Evolutionary conservation across 306 rosid species (phyloP).

Genomic region (Rubus idaeus): DNA sequence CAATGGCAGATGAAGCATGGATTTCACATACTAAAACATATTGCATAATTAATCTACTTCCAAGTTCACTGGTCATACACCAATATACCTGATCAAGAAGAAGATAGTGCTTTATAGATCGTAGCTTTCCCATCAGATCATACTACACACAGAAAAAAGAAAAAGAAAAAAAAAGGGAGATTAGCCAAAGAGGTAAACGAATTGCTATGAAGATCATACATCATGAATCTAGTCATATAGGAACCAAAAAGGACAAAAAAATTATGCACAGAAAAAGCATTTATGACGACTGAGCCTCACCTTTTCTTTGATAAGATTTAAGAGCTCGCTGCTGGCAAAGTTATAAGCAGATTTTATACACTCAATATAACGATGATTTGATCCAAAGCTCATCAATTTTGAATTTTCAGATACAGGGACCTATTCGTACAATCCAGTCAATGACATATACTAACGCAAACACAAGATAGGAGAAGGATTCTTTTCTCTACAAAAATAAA

Average conservation of each 20-base stretch:
- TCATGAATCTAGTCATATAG: background rate
- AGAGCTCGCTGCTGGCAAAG: slow-evolving; percentile 89
- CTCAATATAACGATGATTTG: slow-evolving; percentile 93
- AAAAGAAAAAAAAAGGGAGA: slow-evolving; percentile 30
- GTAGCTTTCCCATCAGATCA: slow-evolving; percentile 86
- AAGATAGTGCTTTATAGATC: slow-evolving; percentile 93
- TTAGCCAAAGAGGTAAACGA: slow-evolving; percentile 4
- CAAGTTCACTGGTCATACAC: slow-evolving; percentile 1
- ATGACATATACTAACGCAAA: slow-evolving; percentile 15
- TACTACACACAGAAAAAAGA: slow-evolving; percentile 49
- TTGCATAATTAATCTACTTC: background rate
- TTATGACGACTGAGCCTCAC: slow-evolving; percentile 36
- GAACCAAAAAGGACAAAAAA: slow-evolving; percentile 17
- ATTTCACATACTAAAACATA: background rate
- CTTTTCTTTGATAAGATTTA: slow-evolving; percentile 93
- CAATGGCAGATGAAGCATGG: slow-evolving; percentile 4
- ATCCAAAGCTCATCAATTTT: slow-evolving; percentile 76
- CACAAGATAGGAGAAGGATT: background rate
- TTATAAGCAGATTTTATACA: slow-evolving; percentile 91
- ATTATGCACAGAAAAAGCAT: slow-evolving; percentile 16
- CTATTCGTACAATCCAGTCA: slow-evolving; percentile 42
- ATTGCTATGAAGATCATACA: background rate
- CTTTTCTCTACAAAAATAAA: slow-evolving; percentile 12
- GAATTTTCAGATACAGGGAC: slow-evolving; percentile 88
- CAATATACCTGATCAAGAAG: slow-evolving; percentile 91